Evolutionary conservation across 805 yeast genomes (phyloP).

Genomic region (Candida maltosa): DNA sequence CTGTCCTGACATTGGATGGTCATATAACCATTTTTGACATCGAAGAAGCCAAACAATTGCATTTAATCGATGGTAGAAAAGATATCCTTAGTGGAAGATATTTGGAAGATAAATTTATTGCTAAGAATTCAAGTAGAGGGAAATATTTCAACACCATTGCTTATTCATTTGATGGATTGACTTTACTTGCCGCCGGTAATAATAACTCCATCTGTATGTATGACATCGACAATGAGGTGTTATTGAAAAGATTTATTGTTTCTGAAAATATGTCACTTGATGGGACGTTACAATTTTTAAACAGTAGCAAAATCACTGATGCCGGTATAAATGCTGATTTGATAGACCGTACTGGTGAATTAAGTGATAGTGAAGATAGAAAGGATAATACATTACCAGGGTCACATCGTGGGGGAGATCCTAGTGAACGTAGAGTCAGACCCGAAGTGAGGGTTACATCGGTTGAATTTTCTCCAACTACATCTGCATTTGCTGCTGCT

Average conservation of each 20-base stretch:
- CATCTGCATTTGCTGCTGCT: constrained; percentile 88
- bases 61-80: constrained; percentile 78
- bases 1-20: constrained; percentile 87
- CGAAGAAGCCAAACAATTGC: constrained; percentile 74
- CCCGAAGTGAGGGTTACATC: constrained; percentile 83
- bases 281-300: constrained; percentile 78
- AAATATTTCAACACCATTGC: constrained; percentile 77
- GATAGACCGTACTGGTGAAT: constrained; percentile 82
- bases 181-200: constrained; percentile 90
- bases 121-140: constrained; percentile 79
- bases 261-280: constrained; percentile 87
- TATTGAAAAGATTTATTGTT: constrained; percentile 76
- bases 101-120: constrained; percentile 73
- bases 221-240: constrained; percentile 84
- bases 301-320: constrained; percentile 80
- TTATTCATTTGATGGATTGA: constrained; percentile 86
- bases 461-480: constrained; percentile 84
- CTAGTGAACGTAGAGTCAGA: constrained; percentile 67
- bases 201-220: constrained; percentile 88
- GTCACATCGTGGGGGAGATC: constrained; percentile 64
- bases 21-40: constrained; percentile 81
- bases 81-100: constrained; percentile 89
- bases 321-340: constrained; percentile 75
- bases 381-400: constrained; percentile 81
- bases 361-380: constrained; percentile 81